phyloP scores from a whole-genome alignment of 1,284 basidiomycete species.

The Fistulinella staudtii region DNA sequence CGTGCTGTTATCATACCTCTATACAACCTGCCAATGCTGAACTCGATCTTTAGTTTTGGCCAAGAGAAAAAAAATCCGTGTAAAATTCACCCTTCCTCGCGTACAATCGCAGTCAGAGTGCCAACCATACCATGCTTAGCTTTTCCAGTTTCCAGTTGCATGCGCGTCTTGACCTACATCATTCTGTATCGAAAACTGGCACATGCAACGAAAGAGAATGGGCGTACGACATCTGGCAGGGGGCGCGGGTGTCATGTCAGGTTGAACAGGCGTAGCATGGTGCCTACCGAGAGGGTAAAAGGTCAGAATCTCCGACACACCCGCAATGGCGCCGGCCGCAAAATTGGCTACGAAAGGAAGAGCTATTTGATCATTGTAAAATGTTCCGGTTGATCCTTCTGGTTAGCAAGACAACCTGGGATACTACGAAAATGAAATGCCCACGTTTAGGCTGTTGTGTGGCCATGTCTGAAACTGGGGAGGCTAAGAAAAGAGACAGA shows the following conservation, averaged over 20 bases:
- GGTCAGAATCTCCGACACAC: constrained; percentile 84
- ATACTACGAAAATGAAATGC: constrained; percentile 8
- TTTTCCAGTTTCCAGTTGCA: constrained; percentile 91
- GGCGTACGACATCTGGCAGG: constrained; percentile 51
- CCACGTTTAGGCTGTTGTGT: constrained; percentile 45
- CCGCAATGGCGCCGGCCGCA: constrained; percentile 87
- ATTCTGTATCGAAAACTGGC: constrained; percentile 19
- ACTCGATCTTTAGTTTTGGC: constrained; percentile 19
- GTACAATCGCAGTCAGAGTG: constrained; percentile 73
- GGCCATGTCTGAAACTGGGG: constrained; percentile 29
- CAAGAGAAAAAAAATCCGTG: constrained; percentile 1
- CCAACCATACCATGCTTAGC: constrained; percentile 76
- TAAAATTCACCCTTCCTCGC: constrained; percentile 73
- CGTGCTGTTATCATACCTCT: constrained; percentile 50
- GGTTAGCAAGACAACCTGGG: not conserved
- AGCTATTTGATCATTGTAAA: constrained; percentile 40
- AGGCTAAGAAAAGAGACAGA: not conserved
- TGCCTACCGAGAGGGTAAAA: constrained; percentile 87
- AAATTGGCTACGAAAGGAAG: constrained; percentile 88
- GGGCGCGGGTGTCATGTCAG: not conserved
- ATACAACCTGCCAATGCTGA: constrained; percentile 80
- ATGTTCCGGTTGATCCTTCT: constrained; percentile 2
- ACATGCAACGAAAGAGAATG: not conserved
- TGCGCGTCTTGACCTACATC: constrained; percentile 88
- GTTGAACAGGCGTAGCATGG: constrained; percentile 28